phyloP scores from a whole-genome alignment of 257 asterid genomes.

The Solanum neorickii region DNA sequence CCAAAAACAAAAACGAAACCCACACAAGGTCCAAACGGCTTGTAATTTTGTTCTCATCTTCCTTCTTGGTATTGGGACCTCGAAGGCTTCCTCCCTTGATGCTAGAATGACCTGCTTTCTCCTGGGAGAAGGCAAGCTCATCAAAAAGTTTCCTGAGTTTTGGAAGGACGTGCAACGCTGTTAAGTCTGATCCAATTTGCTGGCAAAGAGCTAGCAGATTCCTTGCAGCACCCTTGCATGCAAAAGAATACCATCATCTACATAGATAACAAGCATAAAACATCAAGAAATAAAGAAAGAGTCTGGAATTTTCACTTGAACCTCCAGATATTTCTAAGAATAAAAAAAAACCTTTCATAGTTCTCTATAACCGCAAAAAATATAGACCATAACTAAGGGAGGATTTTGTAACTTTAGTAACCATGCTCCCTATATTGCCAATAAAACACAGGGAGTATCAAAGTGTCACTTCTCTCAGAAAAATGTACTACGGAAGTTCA shows the following conservation, averaged over 20 bases:
- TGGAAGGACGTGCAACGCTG: conserved; percentile 74
- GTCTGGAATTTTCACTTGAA: background rate
- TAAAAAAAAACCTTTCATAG: background rate
- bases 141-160: conserved; percentile 64
- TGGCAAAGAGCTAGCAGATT: conserved; percentile 70
- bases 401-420: background rate
- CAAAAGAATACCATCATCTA: conserved; percentile 9
- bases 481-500: background rate
- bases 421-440: background rate
- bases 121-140: conserved; percentile 83
- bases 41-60: conserved; percentile 37
- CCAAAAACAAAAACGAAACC: conserved; percentile 15
- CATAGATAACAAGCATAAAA: background rate
- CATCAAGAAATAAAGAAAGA: background rate
- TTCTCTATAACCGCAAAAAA: background rate
- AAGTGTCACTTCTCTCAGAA: background rate
- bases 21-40: conserved; percentile 80
- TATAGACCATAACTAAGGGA: background rate
- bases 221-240: conserved; percentile 65
- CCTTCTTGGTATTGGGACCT: conserved; percentile 23
- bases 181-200: conserved; percentile 82
- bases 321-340: background rate
- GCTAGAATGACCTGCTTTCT: conserved; percentile 23
- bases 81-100: conserved; percentile 22
- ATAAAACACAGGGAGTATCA: background rate